Conservation (phyloP, 805 yeast species). For the Yueomyces sp. region DNA sequence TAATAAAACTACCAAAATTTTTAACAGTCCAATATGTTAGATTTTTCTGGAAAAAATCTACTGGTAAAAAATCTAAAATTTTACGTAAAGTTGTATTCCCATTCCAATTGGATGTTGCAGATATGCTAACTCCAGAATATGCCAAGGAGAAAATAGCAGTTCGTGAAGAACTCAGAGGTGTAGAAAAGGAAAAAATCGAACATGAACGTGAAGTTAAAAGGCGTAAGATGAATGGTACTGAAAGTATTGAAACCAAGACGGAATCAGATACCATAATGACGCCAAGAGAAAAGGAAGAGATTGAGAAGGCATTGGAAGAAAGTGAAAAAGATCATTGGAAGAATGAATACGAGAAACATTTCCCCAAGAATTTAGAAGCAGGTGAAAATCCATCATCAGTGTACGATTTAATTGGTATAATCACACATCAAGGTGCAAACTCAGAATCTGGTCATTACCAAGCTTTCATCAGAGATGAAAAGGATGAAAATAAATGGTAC, state of each 20-base stretch:
- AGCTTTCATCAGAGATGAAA: constrained; percentile 64
- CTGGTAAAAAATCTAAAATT: constrained; percentile 82
- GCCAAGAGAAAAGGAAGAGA: constrained; percentile 43
- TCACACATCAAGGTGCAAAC: constrained; percentile 89
- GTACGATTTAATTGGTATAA: constrained; percentile 68
- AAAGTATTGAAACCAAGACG: background rate
- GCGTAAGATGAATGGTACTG: constrained; percentile 24
- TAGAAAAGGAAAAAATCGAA: constrained; percentile 64
- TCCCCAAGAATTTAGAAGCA: constrained; percentile 33
- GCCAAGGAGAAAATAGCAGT: constrained; percentile 50
- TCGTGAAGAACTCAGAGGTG: constrained; percentile 64
- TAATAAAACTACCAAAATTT: constrained; percentile 73
- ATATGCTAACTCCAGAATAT: constrained; percentile 69
- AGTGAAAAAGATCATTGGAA: constrained; percentile 37
- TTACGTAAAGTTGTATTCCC: constrained; percentile 92
- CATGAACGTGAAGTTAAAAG: constrained; percentile 60
- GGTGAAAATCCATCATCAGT: constrained; percentile 82
- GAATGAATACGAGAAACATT: constrained; percentile 30
- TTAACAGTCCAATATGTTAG: constrained; percentile 87
- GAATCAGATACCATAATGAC: constrained; percentile 20
- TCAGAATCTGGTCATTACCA: constrained; percentile 98
- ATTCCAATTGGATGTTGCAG: constrained; percentile 78
- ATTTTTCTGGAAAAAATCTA: constrained; percentile 91
- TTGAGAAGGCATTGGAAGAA: constrained; percentile 34
- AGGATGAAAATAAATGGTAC: constrained; percentile 80